These are phyloP conservation scores for Cryptomeria japonica DNA, from an alignment of 75 land plant genomes.

Conservation along the genomic window DNA sequence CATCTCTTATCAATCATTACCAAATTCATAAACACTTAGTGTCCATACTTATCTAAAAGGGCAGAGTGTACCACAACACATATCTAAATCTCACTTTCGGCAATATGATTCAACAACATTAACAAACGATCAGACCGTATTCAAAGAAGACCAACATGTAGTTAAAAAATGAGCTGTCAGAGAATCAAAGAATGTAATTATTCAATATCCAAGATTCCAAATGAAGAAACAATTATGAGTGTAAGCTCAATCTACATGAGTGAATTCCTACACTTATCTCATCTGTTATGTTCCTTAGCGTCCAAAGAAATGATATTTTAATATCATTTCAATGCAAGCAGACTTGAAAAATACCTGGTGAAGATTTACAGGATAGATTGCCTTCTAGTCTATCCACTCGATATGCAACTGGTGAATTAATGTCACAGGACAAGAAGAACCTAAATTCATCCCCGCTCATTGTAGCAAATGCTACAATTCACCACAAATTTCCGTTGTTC, in stretches of 20 bases:
- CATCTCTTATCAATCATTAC: too few species aligned
- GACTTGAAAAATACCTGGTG: conserved; percentile 13
- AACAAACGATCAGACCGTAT: neutral
- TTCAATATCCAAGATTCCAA: neutral
- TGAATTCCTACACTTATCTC: neutral
- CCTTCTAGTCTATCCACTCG: conserved; percentile 79
- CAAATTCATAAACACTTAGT: too few species aligned
- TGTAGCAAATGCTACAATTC: neutral
- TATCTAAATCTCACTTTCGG: neutral
- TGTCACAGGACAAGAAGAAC: conserved; percentile 88
- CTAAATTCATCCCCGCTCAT: conserved; percentile 63
- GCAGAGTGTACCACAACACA: neutral
- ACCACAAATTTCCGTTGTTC: neutral
- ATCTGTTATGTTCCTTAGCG: neutral
- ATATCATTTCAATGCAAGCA: neutral
- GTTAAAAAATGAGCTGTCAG: neutral
- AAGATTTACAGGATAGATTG: conserved; percentile 24
- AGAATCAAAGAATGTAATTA: neutral
- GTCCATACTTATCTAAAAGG: neutral
- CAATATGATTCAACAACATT: neutral
- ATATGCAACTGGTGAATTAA: conserved; percentile 83
- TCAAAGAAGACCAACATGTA: neutral
- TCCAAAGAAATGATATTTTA: conserved; percentile 11
- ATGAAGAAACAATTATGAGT: neutral
- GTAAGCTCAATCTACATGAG: neutral